A percentile compares a stretch with the other conserved stretches of the same genome.
phyloP scores from a whole-genome alignment of 345 rosid species.

The Erysimum cheiranthoides region DNA sequence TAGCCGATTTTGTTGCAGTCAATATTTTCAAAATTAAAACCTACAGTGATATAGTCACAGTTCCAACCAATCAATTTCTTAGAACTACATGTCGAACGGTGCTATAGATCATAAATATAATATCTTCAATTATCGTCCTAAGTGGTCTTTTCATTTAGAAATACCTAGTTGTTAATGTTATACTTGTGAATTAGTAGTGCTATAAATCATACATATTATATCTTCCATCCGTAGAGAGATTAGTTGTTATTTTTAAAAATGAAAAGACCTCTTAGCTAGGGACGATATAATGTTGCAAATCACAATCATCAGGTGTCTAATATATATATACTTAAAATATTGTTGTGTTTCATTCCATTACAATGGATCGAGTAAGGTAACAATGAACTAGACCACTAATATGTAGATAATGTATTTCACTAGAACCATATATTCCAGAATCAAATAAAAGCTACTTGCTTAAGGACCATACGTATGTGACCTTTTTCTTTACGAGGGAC shows the following conservation, averaged over 20 bases:
- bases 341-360: neutral
- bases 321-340: neutral
- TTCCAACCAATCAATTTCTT: neutral
- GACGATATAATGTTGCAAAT: neutral
- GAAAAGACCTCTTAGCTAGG: neutral
- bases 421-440: conserved; percentile 38
- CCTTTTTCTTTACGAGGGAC: conserved; percentile 32
- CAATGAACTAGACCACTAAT: conserved; percentile 2
- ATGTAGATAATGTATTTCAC: conserved; percentile 26
- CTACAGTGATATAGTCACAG: no score
- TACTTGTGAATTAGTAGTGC: neutral
- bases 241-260: neutral
- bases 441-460: conserved; percentile 33
- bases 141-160: no score
- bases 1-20: neutral
- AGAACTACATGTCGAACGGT: neutral
- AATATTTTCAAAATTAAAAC: neutral
- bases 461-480: conserved; percentile 22
- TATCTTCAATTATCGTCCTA: neutral
- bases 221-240: neutral
- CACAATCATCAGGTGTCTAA: neutral
- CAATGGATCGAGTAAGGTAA: conserved; percentile 17
- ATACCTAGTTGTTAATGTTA: no score
- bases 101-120: neutral
- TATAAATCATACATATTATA: no score